Base-by-base conservation (phyloP, 1,139 yeast species). In the Kodamaea arcana region DNA sequence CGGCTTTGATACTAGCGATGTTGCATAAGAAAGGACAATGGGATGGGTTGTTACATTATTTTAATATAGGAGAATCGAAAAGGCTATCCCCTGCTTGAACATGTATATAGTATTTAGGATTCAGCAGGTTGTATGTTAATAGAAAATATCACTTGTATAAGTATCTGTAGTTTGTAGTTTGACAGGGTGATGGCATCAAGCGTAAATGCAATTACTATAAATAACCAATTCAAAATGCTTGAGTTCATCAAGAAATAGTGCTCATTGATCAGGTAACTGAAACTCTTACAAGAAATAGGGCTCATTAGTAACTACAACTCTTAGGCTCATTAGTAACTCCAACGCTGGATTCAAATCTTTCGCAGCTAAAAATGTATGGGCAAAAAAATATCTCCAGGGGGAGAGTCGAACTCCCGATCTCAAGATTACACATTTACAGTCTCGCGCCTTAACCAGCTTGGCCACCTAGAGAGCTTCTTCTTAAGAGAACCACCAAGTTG, bases 1-100 rank as follows among this genome's bases (percentile, higher is more conserved):
- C 86, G 0, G 82, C 94, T 8, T 65, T 94, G 37, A 81, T 88
- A 17, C 67, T 94, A 41, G 97, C 97, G 1, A 88, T 94, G 88
- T 58, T 90, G 34, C 98, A 94, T 60, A 94, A 92, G 60, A 83
- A 81, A 54, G 97, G 96, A 3, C 90, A 90, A 57, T 90, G 97
- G 97, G 95, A 87, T 54, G 75, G 92, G 65, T 52, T 84, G 30
- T 56, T 60, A 36, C 42, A 42, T 11, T 63, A 61, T 37, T 33
- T 64, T 31, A 65, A 65, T 25, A 12, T 25, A 25, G 28, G 28
- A 13, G 17, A 25, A 24, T 8, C 28, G 6, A 17, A 25, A 8
- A 25, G 17, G 14, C 28, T 25, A 5, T 13, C 28, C 7, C 28
- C 15, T 13, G 14, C 14, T 13, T 25, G 14, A 15, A 17, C 11